Evolutionary conservation across 345 rosid species (phyloP), one percentile per base, ranked within the genome.

Genomic region (Moringa oleifera): DNA sequence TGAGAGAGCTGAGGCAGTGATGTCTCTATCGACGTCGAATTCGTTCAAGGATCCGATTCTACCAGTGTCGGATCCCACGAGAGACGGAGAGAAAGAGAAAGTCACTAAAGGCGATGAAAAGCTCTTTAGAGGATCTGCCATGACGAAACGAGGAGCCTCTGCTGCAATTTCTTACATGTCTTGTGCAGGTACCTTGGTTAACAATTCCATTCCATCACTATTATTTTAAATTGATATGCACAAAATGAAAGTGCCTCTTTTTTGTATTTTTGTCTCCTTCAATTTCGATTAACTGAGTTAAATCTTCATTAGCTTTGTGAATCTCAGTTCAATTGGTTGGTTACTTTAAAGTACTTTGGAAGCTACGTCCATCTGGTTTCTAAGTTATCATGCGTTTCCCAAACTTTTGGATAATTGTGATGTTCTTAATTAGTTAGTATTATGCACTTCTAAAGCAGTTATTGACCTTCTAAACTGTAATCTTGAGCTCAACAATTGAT

Each of bases 151-250:
- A 53, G 97, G 99, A 24, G 93, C 93, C 22, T 76, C 77, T 61
- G 99, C 99, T 52, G 96, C 99, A 58, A 21, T 91, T 63, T 83
- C 89, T 52, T 95, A 95, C 86, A 91, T 95, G 99, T 22, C 90
- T 22, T 95, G 93, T 63, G 96, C 99, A 22, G 99, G 99, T 95
- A 11, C 47, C 47, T 41, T 41, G 6, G 6, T 5, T 41, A 41
- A 11, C 47, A 41, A 41, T 41, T 16, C 11, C 37, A 33, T n/a
- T 28, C 3, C 8, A 28, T 28, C 8, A 41, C 9, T 41, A 41
- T 15, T 11, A 15, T 41, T 7, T 7, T 15, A 41, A 41, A 41
- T 41, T 41, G 47, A 41, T 15, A 41, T 41, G 6, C 17, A 11
- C 6, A 16, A 11, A 41, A 41, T 1, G 17, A 16, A 41, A 41